These are phyloP conservation scores for Chrysoporthe deuterocubensis DNA, from an alignment of 2,329 filamentous ascomycete genomes.

Conservation along the genomic window DNA sequence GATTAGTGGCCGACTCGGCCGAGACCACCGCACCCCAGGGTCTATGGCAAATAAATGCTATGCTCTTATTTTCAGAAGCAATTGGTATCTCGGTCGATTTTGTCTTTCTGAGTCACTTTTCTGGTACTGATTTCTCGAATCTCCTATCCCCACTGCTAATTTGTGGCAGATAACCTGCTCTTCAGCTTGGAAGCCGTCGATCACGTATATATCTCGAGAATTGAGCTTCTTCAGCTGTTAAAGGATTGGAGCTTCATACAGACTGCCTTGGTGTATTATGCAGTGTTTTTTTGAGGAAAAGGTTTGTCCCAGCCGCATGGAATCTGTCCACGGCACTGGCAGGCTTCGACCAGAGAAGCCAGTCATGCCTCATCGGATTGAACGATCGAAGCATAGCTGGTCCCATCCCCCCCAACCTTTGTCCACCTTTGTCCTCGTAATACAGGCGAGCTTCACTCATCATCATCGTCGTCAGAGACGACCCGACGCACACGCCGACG, in stretches of 20 bases:
- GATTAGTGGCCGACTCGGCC: constrained; percentile 13
- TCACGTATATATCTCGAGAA: neutral
- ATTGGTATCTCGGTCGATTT: neutral
- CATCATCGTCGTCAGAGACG: constrained; percentile 62
- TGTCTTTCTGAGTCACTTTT: neutral
- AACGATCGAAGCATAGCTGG: neutral
- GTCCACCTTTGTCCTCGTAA: neutral
- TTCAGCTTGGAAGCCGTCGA: neutral
- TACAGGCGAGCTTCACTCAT: constrained; percentile 41
- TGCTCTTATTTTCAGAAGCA: neutral
- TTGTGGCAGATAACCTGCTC: neutral
- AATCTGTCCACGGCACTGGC: neutral
- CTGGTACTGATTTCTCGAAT: neutral
- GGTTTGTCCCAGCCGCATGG: neutral
- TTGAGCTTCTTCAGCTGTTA: neutral
- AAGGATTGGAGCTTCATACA: neutral
- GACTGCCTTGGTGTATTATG: neutral
- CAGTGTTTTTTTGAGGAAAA: neutral
- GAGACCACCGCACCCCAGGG: neutral
- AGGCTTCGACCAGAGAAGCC: neutral
- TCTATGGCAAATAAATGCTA: neutral
- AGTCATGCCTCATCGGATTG: neutral
- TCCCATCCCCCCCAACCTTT: neutral
- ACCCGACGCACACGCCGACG: constrained; percentile 59
- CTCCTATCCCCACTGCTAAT: neutral